Evolutionary conservation across 352 stramenopile genomes (phyloP), one percentile per base, ranked within the genome.

Genomic region (Aphanomyces astaci): DNA sequence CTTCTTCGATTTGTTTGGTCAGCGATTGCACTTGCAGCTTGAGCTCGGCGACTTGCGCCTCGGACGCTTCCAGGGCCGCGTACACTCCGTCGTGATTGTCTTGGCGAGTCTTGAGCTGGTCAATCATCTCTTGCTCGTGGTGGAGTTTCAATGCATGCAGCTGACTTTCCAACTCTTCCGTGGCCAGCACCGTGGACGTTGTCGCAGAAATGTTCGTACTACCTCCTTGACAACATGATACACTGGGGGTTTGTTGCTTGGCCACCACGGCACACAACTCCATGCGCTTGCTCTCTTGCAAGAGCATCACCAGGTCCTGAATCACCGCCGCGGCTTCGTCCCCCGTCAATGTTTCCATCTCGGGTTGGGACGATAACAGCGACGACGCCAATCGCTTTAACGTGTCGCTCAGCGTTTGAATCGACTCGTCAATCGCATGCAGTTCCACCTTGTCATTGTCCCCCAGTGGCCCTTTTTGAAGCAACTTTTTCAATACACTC

Each of bases 91-190:
- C 48, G 31, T 13, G n/a, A 10, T 40, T 31, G 4, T 79, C 70
- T 56, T 66, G 48, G 28, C 52, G 48, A 19, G 80, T 71, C 27
- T 82, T 76, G 22, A 89, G 45, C 43, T 78, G 60, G 19, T 75
- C 60, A 60, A 88, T 75, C 60, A 82, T 71, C 48, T 86, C 72
- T 3, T 75, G 75, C 24, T 73, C 39, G 32, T 59, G 19, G 15
- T 51, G 11, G 36, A 71, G 28, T 43, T 66, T 66, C 36, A 66
- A 30, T 53, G 46, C 30, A 54, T 72, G 60, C 2, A 76, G 51
- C 45, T 74, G 40, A 13, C 62, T 48, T 25, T 65, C 39, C 32
- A 53, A 68, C 2, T 40, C 39, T 46, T 68, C 62, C 4, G 27
- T 22, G 28, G 36, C 43, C 4, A 68, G 30, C 9, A 28, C 39